These are phyloP conservation scores for Candida michaelii DNA, from an alignment of 805 yeast genomes.

Conservation along the genomic window DNA sequence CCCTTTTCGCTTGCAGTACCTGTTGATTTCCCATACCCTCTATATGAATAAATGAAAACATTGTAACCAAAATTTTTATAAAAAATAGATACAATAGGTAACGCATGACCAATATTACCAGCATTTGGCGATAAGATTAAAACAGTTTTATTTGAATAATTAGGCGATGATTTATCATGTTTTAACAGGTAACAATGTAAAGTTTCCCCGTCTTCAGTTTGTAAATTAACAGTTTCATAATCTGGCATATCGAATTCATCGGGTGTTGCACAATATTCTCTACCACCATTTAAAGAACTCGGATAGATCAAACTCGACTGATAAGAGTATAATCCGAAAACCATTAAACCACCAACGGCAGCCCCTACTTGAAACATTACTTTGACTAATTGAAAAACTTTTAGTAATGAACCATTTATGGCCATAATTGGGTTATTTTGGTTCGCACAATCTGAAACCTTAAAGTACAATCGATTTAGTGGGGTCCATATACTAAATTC, in stretches of 20 bases:
- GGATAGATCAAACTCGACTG: conserved; percentile 82
- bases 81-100: conserved; percentile 76
- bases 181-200: conserved; percentile 64
- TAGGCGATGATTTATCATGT: conserved; percentile 41
- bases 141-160: conserved; percentile 62
- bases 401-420: neutral
- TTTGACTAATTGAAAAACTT: conserved; percentile 16
- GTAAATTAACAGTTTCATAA: conserved; percentile 58
- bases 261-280: conserved; percentile 74
- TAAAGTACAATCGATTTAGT: neutral
- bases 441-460: neutral
- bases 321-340: conserved; percentile 56
- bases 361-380: conserved; percentile 41
- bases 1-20: conserved; percentile 80
- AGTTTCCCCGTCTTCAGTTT: conserved; percentile 68
- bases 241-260: conserved; percentile 57
- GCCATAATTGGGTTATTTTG: neutral
- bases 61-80: conserved; percentile 64
- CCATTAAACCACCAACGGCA: conserved; percentile 43
- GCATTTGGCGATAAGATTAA: conserved; percentile 88
- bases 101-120: conserved; percentile 89
- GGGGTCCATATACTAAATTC: neutral
- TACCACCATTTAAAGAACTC: conserved; percentile 71
- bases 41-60: conserved; percentile 80
- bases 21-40: conserved; percentile 85